Percentiles rank a stretch among this genome's conserved stretches.
Conservation (phyloP, 1,284 basidiomycete species). For the Ustilago nuda region DNA sequence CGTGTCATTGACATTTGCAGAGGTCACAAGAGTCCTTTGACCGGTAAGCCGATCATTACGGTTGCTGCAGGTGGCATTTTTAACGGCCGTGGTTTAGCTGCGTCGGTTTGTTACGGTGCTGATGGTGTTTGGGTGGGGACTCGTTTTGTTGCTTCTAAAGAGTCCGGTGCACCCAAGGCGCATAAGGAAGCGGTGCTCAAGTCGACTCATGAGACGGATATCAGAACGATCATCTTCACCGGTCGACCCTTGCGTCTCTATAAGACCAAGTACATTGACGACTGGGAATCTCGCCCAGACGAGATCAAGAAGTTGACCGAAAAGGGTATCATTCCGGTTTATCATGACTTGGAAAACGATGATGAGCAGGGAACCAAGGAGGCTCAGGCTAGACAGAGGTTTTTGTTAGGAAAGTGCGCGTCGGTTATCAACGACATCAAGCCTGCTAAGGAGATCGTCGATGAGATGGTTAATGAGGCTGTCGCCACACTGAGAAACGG, state of each 20-base stretch:
- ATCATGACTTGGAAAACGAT: constrained; percentile 64
- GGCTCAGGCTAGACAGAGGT: constrained; percentile 48
- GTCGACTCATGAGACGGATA: constrained; percentile 63
- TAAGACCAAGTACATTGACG: constrained; percentile 57
- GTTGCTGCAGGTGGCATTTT: constrained; percentile 63
- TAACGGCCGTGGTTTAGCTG: constrained; percentile 60
- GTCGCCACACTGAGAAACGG: constrained; percentile 49
- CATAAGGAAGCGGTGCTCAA: constrained; percentile 66
- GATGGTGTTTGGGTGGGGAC: constrained; percentile 74
- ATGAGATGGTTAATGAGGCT: constrained; percentile 63
- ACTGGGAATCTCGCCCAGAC: constrained; percentile 63
- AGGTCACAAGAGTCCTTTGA: constrained; percentile 60
- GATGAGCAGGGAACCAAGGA: constrained; percentile 61
- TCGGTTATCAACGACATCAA: constrained; percentile 72
- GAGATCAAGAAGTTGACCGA: constrained; percentile 65
- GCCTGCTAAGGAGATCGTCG: constrained; percentile 61
- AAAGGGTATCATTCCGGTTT: constrained; percentile 61
- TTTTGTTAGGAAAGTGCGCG: constrained; percentile 70
- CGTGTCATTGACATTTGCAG: constrained; percentile 60
- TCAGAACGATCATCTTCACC: constrained; percentile 66
- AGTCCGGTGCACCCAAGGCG: constrained; percentile 60
- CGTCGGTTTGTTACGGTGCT: constrained; percentile 58
- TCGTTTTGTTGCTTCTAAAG: constrained; percentile 80
- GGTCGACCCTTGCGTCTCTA: constrained; percentile 82
- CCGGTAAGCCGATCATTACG: constrained; percentile 60